Conservation (phyloP, 2,329 filamentous ascomycete genomes). For the Diplodia scrobiculata region DNA sequence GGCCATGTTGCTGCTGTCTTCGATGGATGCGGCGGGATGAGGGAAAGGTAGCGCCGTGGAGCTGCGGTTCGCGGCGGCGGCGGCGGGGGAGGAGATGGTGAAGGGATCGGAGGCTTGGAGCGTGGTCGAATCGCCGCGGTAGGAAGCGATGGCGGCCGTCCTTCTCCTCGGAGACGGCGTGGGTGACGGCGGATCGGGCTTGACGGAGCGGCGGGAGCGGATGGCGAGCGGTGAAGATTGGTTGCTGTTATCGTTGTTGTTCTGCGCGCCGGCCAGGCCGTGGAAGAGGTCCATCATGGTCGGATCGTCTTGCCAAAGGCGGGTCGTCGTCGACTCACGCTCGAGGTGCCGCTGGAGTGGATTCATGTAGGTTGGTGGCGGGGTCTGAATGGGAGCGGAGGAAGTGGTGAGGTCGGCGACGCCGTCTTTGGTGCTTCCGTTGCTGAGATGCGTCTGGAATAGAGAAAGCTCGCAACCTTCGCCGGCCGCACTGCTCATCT, state of each 20-base stretch:
- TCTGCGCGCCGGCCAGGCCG: neutral
- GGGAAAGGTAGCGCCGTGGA: neutral
- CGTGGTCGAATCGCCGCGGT: neutral
- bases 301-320: slow-evolving; percentile 1
- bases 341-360: neutral
- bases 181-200: neutral
- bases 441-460: slow-evolving; percentile 22
- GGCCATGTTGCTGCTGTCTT: neutral
- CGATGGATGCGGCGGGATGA: neutral
- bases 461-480: slow-evolving; percentile 15
- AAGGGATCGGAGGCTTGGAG: neutral
- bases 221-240: neutral
- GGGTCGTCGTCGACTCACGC: neutral
- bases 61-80: slow-evolving; percentile 1
- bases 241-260: neutral
- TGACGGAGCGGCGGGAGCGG: neutral
- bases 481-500: slow-evolving; percentile 4
- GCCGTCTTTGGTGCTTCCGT: neutral
- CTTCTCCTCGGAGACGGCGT: neutral
- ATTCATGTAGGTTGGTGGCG: neutral
- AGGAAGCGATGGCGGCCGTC: neutral
- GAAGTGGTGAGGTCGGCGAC: neutral
- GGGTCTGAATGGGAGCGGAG: neutral
- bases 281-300: slow-evolving; percentile 8
- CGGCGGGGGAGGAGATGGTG: neutral